A percentile compares a stretch with the other conserved stretches of the same genome.
These are phyloP conservation scores for Alternaria sp. DNA, from an alignment of 2,329 filamentous ascomycete species.

Conservation along the genomic window DNA sequence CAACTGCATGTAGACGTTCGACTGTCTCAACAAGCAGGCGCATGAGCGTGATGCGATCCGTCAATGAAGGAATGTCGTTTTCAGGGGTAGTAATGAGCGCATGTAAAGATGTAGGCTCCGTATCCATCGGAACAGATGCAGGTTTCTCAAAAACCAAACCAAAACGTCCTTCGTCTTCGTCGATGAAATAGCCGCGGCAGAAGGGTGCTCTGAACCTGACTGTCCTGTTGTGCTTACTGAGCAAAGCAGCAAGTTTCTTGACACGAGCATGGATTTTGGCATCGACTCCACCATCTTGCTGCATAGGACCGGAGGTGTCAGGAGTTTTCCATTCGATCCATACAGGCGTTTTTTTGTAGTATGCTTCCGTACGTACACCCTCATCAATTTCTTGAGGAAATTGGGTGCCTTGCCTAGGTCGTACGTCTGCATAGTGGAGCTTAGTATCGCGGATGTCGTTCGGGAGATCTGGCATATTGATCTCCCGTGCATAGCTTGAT, in stretches of 20 bases:
- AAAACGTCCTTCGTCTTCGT: conserved; percentile 53
- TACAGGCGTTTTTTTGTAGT: conserved; percentile 35
- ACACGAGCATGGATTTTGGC: conserved; percentile 44
- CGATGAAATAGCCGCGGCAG: conserved; percentile 50
- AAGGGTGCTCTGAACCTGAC: conserved; percentile 46
- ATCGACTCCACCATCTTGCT: conserved; percentile 28
- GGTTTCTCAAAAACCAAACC: conserved; percentile 66
- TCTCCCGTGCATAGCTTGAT: conserved; percentile 34
- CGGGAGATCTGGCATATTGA: conserved; percentile 33
- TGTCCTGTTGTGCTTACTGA: conserved; percentile 42
- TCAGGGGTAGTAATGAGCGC: conserved; percentile 53
- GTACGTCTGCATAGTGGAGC: conserved; percentile 25
- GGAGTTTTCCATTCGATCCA: conserved; percentile 53
- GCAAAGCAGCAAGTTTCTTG: conserved; percentile 42
- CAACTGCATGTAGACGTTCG: conserved; percentile 64
- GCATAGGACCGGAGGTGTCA: conserved; percentile 31
- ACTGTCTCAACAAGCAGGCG: conserved; percentile 63
- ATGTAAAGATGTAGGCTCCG: conserved; percentile 59
- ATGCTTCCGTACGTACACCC: conserved; percentile 41
- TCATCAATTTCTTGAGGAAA: conserved; percentile 32
- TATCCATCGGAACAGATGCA: conserved; percentile 46
- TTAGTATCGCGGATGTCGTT: conserved; percentile 19
- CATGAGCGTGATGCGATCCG: conserved; percentile 62
- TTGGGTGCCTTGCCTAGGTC: conserved; percentile 23
- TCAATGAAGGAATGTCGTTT: conserved; percentile 58